Conservation (phyloP, 176 grass and related monocot genomes). For the Oryza brachyantha region DNA sequence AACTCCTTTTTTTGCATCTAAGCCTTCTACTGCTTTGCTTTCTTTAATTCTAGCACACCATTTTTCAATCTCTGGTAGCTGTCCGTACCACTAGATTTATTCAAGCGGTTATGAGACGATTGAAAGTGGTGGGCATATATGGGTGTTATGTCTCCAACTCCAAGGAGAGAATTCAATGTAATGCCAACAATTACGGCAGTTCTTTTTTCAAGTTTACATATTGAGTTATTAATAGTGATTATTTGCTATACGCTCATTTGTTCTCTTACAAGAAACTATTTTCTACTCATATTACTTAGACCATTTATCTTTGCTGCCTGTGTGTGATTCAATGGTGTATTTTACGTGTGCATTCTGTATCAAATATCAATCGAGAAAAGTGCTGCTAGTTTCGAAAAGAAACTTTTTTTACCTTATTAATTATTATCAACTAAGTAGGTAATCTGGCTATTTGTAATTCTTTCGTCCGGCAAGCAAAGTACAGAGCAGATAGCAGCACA, state of each 20-base stretch:
- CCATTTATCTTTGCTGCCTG: too few relatives aligned
- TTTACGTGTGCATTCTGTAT: too few relatives aligned
- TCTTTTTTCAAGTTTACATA: too few relatives aligned
- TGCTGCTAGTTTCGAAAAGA: too few relatives aligned
- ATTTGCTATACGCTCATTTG: too few relatives aligned
- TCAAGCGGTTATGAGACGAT: not conserved
- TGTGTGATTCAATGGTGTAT: too few relatives aligned
- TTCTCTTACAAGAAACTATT: too few relatives aligned
- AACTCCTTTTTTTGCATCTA: not conserved
- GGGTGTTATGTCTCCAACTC: not conserved
- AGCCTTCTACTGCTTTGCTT: not conserved
- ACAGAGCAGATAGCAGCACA: not conserved
- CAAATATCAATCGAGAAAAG: too few relatives aligned
- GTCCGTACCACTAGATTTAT: not conserved
- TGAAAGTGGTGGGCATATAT: not conserved
- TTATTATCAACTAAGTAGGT: not conserved
- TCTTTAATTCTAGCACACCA: not conserved
- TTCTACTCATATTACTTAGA: too few relatives aligned
- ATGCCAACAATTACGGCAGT: too few relatives aligned
- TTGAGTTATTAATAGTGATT: too few relatives aligned
- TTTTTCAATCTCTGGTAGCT: not conserved
- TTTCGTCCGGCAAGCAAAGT: not conserved
- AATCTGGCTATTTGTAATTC: not conserved
- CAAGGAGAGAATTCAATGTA: not conserved
- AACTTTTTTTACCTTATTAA: not conserved